phyloP scores from a whole-genome alignment of 805 yeast genomes.

The Cephaloascus albidus region DNA sequence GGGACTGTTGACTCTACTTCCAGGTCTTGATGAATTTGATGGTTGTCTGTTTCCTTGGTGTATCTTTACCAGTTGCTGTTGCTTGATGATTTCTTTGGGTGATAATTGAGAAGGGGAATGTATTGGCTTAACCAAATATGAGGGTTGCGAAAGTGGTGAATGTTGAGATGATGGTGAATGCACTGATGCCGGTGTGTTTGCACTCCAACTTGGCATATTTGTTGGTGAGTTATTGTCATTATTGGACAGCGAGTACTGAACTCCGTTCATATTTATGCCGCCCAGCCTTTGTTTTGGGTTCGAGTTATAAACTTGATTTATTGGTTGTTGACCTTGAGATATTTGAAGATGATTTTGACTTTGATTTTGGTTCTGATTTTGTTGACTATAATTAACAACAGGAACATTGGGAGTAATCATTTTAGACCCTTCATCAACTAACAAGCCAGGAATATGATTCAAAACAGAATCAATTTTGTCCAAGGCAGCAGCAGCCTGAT shows the following conservation, averaged over 20 bases:
- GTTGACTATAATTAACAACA: conserved; percentile 9
- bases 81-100: conserved; percentile 18
- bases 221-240: not conserved
- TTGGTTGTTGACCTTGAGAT: not conserved
- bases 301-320: not conserved
- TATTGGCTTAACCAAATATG: conserved; percentile 10
- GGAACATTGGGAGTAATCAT: conserved; percentile 25
- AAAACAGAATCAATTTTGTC: conserved; percentile 62
- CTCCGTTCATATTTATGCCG: not conserved
- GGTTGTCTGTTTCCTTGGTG: not conserved
- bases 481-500: conserved; percentile 69
- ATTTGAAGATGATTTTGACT: not conserved
- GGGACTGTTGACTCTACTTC: not conserved
- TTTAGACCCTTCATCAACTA: conserved; percentile 30
- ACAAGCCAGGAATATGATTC: conserved; percentile 65
- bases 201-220: not conserved
- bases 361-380: conserved; percentile 1
- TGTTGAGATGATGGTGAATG: conserved; percentile 6
- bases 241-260: not conserved
- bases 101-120: conserved; percentile 19
- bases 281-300: not conserved
- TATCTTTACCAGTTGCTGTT: conserved; percentile 6
- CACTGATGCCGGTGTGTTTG: conserved; percentile 8
- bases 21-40: not conserved
- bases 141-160: not conserved